These are phyloP conservation scores for Macrophomina pseudophaseolina DNA, from an alignment of 2,329 filamentous ascomycete species.

Conservation along the genomic window DNA sequence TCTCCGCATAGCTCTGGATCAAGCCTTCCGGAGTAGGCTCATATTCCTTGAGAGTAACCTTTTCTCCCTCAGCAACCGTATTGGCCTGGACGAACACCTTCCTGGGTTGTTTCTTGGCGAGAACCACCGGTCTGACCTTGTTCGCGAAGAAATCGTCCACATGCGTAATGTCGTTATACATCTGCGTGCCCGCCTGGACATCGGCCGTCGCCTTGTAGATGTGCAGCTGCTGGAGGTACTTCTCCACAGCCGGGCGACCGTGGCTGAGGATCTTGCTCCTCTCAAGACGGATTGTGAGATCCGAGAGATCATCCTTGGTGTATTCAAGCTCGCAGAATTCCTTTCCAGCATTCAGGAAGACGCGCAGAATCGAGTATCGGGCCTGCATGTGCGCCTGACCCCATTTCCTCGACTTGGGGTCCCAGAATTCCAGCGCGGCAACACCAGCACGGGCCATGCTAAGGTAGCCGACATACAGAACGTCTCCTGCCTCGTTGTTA, in stretches of 20 bases:
- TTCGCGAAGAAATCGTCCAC: conserved; percentile 87
- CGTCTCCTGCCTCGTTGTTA: conserved; percentile 77
- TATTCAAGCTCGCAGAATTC: conserved; percentile 85
- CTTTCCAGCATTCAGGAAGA: conserved; percentile 83
- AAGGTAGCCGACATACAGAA: conserved; percentile 87
- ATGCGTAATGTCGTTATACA: conserved; percentile 83
- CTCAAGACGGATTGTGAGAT: conserved; percentile 82
- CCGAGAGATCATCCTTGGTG: conserved; percentile 74
- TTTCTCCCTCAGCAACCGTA: conserved; percentile 70
- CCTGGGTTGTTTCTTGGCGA: conserved; percentile 78
- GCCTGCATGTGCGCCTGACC: conserved; percentile 92
- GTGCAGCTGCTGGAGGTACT: conserved; percentile 88
- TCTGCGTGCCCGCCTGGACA: conserved; percentile 72
- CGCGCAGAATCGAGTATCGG: conserved; percentile 83
- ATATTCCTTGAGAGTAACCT: conserved; percentile 83
- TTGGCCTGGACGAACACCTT: conserved; percentile 96
- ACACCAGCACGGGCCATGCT: conserved; percentile 95
- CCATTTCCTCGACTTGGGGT: conserved; percentile 89
- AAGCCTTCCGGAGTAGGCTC: conserved; percentile 80
- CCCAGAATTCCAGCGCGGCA: conserved; percentile 89
- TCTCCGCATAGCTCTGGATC: conserved; percentile 47
- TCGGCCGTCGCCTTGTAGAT: conserved; percentile 92
- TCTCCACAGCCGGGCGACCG: conserved; percentile 81
- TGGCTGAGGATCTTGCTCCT: conserved; percentile 83
- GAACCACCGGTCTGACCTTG: conserved; percentile 75